Evolutionary conservation across 306 rosid genomes (phyloP), one percentile per base, ranked within the genome.

Genomic region (Sicyos baderoa): DNA sequence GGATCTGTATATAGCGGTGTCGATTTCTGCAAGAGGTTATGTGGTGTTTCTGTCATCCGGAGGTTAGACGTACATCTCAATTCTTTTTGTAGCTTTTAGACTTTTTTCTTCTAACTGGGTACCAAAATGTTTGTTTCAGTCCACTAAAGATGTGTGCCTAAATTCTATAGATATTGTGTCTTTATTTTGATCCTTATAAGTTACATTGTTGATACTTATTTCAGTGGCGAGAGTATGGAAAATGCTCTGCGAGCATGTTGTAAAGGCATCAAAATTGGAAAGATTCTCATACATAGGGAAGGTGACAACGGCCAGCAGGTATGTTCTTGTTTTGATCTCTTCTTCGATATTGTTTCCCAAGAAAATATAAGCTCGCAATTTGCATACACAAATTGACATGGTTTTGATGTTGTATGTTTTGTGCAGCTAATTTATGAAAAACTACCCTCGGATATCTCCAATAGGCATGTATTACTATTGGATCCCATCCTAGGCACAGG

Each of bases 401-500:
- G 47, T 23, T 58, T 74, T 74, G 37, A 74, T 67, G 35, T 65
- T 53, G 52, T 17, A 48, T 73, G 54, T 56, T 68, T 78, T 79
- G 72, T 76, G 79, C 95, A 94, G 99, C 82, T 94, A 54, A 84
- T 94, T 77, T 94, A 94, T 76, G 99, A 94, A 77, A 94, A 94
- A 64, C 75, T 94, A 74, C 97, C 99, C 29, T 78, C 80, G 68
- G 99, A 94, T 79, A 94, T 94, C 81, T 90, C 99, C 45, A 88
- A 94, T 70, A 88, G 99, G 82, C 97, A 94, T 72, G 99, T 94
- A 56, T 78, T 94, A 74, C 82, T 94, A 32, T 78, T 94, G 88
- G 99, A 94, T 87, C 99, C 99, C 17, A 90, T 94, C 76, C 79
- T 94, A 58, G 99, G 99, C 73, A 94, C 99, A 90, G 99, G 99